Evolutionary conservation across 768 basidiomycete genomes (phyloP).

Genomic region (Suillus cothurnatus): DNA sequence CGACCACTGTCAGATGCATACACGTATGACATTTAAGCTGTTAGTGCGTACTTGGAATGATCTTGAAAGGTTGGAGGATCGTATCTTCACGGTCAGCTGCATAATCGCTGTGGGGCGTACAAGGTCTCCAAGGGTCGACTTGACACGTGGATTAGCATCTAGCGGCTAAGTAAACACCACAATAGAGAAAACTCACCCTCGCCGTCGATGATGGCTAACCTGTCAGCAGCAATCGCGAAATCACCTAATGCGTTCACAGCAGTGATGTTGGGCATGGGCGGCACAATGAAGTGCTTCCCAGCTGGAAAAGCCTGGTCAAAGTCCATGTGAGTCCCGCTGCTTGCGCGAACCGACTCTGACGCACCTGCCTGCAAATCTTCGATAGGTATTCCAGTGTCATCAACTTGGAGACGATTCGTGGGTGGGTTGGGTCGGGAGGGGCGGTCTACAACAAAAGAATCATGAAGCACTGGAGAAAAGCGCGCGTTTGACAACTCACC

Average conservation of each 20-base stretch:
- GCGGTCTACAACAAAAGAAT: conserved; percentile 51
- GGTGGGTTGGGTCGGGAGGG: conserved; percentile 67
- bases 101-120: conserved; percentile 78
- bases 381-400: conserved; percentile 71
- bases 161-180: not conserved
- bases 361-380: conserved; percentile 67
- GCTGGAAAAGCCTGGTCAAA: conserved; percentile 67
- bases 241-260: conserved; percentile 85
- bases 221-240: conserved; percentile 77
- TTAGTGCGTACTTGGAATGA: conserved; percentile 71
- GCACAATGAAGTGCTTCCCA: conserved; percentile 74
- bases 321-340: not conserved
- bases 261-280: conserved; percentile 74
- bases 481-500: conserved; percentile 39
- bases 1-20: conserved; percentile 5
- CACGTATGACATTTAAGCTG: not conserved
- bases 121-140: conserved; percentile 93
- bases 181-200: conserved; percentile 50
- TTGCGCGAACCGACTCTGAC: conserved; percentile 12
- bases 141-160: not conserved
- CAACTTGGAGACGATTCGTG: conserved; percentile 79
- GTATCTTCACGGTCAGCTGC: conserved; percentile 74
- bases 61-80: conserved; percentile 74
- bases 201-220: conserved; percentile 87
- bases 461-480: not conserved